A percentile compares a stretch with the other conserved stretches of the same genome.
phyloP scores from a whole-genome alignment of 2,329 filamentous ascomycete species.

The Ceratocystis eucalypticola region DNA sequence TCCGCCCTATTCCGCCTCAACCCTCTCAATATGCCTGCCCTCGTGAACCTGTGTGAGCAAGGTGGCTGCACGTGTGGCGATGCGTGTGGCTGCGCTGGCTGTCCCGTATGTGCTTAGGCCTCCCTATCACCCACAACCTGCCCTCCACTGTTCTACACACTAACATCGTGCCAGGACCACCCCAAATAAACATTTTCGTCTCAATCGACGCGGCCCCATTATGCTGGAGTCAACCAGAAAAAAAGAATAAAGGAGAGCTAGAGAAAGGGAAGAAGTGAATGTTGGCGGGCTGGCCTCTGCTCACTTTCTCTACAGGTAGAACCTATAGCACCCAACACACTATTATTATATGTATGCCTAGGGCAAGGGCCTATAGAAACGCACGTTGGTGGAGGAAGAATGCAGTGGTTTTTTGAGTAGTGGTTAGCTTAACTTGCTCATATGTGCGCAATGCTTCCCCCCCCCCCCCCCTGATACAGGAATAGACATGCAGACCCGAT shows the following conservation, averaged over 20 bases:
- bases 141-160: background rate
- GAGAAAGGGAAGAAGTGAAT: no score
- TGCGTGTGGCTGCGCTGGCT: slow-evolving; percentile 31
- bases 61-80: slow-evolving; percentile 32
- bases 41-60: slow-evolving; percentile 29
- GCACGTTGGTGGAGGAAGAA: background rate
- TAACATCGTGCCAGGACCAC: background rate
- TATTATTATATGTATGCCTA: no score
- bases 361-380: no score
- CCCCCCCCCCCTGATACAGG: background rate
- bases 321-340: no score
- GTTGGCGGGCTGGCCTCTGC: no score
- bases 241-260: no score
- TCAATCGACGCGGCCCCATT: background rate
- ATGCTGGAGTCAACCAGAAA: background rate
- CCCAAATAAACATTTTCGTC: background rate
- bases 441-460: background rate
- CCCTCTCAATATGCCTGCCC: slow-evolving; percentile 30
- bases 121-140: background rate
- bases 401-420: background rate
- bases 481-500: background rate
- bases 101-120: slow-evolving; percentile 29
- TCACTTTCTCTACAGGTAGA: no score
- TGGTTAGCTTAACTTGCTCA: slow-evolving; percentile 10
- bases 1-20: background rate